Evolutionary conservation across 768 basidiomycete species (phyloP).

Genomic region (Hygrocybe punicea): DNA sequence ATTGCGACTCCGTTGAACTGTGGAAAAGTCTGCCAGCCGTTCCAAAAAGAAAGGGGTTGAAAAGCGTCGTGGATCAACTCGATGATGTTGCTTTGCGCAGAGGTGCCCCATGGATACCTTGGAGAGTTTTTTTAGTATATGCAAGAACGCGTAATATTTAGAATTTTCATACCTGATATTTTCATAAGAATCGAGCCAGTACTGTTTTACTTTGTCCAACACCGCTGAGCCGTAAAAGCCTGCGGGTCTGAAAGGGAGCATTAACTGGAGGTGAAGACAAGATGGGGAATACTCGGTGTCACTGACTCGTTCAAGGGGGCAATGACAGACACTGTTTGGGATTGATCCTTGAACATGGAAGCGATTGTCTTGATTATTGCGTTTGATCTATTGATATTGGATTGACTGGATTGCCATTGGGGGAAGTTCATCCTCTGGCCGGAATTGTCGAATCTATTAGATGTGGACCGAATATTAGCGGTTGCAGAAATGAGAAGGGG

Average conservation of each 20-base stretch:
- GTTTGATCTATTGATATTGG: slow-evolving; percentile 66
- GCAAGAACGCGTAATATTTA: background rate
- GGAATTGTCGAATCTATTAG: slow-evolving; percentile 72
- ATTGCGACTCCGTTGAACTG: slow-evolving; percentile 64
- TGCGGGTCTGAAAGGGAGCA: slow-evolving; percentile 54
- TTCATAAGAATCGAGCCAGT: slow-evolving; percentile 70
- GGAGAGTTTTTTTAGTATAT: slow-evolving; percentile 13
- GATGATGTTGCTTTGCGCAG: slow-evolving; percentile 57
- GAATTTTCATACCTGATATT: slow-evolving; percentile 55
- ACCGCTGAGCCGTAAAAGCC: slow-evolving; percentile 56
- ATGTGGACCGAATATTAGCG: slow-evolving; percentile 4
- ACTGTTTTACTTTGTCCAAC: slow-evolving; percentile 52
- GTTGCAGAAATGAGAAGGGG: slow-evolving; percentile 9
- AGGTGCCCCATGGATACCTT: slow-evolving; percentile 37
- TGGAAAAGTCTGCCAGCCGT: slow-evolving; percentile 54
- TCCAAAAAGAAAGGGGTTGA: slow-evolving; percentile 69
- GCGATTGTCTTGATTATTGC: slow-evolving; percentile 61
- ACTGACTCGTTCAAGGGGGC: slow-evolving; percentile 76
- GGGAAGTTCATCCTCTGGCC: slow-evolving; percentile 62
- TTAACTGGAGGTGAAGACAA: no score
- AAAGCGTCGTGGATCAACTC: slow-evolving; percentile 78
- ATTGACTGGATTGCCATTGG: slow-evolving; percentile 63
- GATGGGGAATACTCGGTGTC: no score
- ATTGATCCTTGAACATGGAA: slow-evolving; percentile 52
- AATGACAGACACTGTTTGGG: slow-evolving; percentile 59